Conservation (phyloP, 148 eudicot genomes). For the Rhododendron ovatum region DNA sequence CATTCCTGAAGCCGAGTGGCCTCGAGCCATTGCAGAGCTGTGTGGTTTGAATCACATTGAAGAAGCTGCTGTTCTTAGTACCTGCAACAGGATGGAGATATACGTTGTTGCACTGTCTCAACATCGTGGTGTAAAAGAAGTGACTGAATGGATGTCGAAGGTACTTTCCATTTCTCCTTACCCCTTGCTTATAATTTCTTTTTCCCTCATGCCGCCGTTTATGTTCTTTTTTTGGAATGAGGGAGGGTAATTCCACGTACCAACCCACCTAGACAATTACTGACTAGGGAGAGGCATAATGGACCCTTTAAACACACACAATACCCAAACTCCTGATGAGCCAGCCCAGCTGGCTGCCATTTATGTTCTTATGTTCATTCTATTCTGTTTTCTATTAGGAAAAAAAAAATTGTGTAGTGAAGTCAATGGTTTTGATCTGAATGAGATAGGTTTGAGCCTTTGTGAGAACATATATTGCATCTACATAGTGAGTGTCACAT, state of each 20-base stretch:
- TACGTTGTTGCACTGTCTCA: slow-evolving; percentile 93
- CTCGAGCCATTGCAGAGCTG: slow-evolving; percentile 82
- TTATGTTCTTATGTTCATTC: neutral
- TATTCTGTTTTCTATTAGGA: neutral
- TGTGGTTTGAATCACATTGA: slow-evolving; percentile 91
- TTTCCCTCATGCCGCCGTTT: neutral
- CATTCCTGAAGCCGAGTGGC: slow-evolving; percentile 99
- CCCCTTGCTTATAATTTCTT: neutral
- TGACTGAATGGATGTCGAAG: slow-evolving; percentile 99
- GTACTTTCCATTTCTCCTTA: slow-evolving; percentile 20
- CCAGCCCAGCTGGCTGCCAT: neutral
- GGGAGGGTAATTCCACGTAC: no score
- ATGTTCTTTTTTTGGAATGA: neutral
- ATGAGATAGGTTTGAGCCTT: neutral
- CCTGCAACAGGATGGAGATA: slow-evolving; percentile 96
- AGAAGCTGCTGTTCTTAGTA: slow-evolving; percentile 96
- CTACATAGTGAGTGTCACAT: neutral
- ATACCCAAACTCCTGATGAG: no score
- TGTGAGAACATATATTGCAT: neutral
- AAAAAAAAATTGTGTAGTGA: neutral
- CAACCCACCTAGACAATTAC: no score
- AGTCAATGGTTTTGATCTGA: neutral
- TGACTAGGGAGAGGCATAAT: no score
- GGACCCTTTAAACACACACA: no score
- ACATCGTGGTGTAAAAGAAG: slow-evolving; percentile 97